These are phyloP conservation scores for Fragilariopsis cylindrus DNA, from an alignment of 108 stramenopile genomes.

Conservation along the genomic window DNA sequence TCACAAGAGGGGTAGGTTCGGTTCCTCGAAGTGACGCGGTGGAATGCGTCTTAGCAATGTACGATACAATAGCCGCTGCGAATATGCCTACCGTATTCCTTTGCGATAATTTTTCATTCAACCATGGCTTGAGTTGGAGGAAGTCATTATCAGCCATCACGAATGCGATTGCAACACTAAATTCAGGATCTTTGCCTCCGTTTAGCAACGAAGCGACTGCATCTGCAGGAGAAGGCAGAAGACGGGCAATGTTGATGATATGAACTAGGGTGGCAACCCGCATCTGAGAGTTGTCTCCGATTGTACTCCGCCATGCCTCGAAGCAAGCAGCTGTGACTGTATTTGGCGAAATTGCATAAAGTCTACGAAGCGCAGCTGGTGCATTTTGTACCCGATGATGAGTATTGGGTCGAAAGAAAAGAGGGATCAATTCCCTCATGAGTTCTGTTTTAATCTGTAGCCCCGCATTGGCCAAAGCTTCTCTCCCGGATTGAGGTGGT, in stretches of 20 bases:
- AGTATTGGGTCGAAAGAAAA: conserved; percentile 87
- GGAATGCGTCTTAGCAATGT: conserved; percentile 63
- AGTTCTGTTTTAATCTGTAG: conserved; percentile 85
- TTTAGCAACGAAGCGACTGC: conserved; percentile 65
- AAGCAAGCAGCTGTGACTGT: conserved; percentile 86
- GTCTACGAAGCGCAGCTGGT: conserved; percentile 77
- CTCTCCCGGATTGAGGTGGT: conserved; percentile 34
- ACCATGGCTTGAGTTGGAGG: conserved; percentile 73
- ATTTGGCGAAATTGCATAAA: conserved; percentile 85
- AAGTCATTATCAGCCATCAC: conserved; percentile 86
- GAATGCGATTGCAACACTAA: conserved; percentile 78
- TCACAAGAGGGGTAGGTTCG: conserved; percentile 57
- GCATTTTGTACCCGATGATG: conserved; percentile 71
- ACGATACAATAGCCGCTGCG: conserved; percentile 59
- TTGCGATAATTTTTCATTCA: conserved; percentile 61
- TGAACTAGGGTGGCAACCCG: conserved; percentile 74
- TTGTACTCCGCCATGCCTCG: conserved; percentile 87
- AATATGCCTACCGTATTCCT: conserved; percentile 42
- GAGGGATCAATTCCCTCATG: conserved; percentile 89
- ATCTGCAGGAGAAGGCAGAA: conserved; percentile 70
- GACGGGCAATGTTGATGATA: conserved; percentile 73
- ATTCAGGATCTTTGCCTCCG: conserved; percentile 83
- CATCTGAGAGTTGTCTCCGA: conserved; percentile 47
- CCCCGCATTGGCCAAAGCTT: conserved; percentile 60
- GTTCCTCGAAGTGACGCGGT: conserved; percentile 50